Evolutionary conservation across 1,284 basidiomycete genomes (phyloP).

Genomic region (Malassezia equina): DNA sequence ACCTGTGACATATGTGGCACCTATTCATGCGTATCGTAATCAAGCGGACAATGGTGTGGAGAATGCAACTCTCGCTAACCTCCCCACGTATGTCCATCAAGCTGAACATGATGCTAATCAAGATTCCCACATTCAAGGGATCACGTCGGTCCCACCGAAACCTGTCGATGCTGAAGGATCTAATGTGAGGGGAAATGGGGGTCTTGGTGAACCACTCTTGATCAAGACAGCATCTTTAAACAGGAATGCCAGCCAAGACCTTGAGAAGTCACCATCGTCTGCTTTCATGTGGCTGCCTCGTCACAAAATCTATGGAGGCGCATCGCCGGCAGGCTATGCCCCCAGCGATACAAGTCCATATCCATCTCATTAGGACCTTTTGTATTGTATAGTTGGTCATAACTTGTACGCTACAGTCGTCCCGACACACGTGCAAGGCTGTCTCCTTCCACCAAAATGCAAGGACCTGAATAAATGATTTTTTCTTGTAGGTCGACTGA

Average conservation of each 20-base stretch:
- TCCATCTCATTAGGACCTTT: neutral
- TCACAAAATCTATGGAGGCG: neutral
- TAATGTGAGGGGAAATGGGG: neutral
- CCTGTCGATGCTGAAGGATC: neutral
- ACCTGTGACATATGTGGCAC: neutral
- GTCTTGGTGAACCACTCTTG: neutral
- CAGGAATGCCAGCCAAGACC: neutral
- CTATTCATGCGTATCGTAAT: neutral
- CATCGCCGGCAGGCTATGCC: neutral
- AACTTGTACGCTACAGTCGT: slow-evolving; percentile 20
- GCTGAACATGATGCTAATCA: neutral
- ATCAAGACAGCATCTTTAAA: neutral
- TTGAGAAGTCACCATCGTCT: slow-evolving; percentile 9
- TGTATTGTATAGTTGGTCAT: neutral
- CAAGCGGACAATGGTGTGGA: neutral
- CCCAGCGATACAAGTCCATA: neutral
- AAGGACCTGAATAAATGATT: slow-evolving; percentile 39
- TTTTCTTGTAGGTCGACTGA: slow-evolving; percentile 25
- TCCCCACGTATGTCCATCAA: neutral
- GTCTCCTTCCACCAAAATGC: slow-evolving; percentile 40
- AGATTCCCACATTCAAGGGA: neutral
- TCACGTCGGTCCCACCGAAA: neutral
- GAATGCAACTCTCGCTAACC: neutral
- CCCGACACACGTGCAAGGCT: slow-evolving; percentile 34
- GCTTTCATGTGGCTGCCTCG: slow-evolving; percentile 13